Base-by-base conservation (phyloP, 441 rosid genomes). In the Cnidoscolus chayamansa region DNA sequence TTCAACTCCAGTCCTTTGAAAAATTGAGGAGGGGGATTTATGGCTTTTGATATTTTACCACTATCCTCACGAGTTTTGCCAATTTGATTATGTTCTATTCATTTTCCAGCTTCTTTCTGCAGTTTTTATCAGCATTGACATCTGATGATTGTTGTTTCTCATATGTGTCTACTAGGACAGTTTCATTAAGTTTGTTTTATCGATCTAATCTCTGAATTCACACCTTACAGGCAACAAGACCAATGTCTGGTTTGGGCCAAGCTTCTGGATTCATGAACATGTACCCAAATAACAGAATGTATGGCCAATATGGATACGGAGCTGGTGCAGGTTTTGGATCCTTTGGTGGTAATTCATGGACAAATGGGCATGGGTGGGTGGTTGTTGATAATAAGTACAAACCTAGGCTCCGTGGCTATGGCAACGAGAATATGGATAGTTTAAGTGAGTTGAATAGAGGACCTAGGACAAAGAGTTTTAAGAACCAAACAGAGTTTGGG, bases 391-490 rank as follows among this genome's bases (percentile, higher is more conserved):
- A 75, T 73, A 94, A 87, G 77, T 87, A 86, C 72, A 90, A 85
- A 78, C 77, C 86, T 56, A 86, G 85, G 81, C 91, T 89, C 67
- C 89, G 85, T 66, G 84, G 81, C 40, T 86, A 82, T 25, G 88
- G 85, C 55, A 88, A 83, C 70, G 98, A 89, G 74, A 87, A 81
- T 77, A 75, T 75, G 50, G 97, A 95, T 73, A 93, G 97, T 55
- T 78, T 91, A 78, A 92, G 84, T 68, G 99, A 95, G 82, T 89
- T 92, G 75, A 95, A 92, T 79, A 84, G 96, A 76, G 99, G 98
- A 57, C 99, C 98, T 1, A 85, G 99, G 74, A 88, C 92, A 5
- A 92, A 90, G 85, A 84, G 88, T 15, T 64, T 82, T 13, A 90
- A 88, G 84, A 87, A 77, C 77, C 92, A 76, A 70, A 86, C 84